Conservation (phyloP, 345 rosid genomes). For the Reutealis trisperma region DNA sequence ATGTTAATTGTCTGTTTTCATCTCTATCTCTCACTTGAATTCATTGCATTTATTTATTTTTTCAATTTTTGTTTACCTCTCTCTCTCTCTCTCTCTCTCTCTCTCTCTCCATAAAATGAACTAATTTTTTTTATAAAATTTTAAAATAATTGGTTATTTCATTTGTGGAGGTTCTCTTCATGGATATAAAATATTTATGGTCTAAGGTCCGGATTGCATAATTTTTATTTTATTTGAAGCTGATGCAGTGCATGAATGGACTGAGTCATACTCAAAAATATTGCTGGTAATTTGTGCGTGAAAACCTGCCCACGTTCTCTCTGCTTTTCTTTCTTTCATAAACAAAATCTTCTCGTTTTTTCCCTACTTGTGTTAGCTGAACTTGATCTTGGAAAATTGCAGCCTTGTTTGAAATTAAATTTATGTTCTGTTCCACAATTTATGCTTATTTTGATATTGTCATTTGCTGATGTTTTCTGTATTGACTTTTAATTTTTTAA, state of each 20-base stretch:
- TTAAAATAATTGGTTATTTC: not conserved
- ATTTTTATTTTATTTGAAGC: not conserved
- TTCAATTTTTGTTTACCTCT: not conserved
- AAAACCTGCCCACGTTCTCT: conserved; percentile 20
- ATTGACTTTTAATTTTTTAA: not conserved
- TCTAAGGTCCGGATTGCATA: conserved; percentile 12
- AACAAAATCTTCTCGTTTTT: not conserved
- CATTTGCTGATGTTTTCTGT: not conserved
- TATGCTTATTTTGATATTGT: not conserved
- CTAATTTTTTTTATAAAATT: not conserved
- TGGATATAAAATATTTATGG: conserved; percentile 14
- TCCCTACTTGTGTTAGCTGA: conserved; percentile 1
- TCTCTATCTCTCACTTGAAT: not conserved
- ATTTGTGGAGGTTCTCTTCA: conserved; percentile 28
- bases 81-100: not conserved
- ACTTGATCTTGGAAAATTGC: not conserved
- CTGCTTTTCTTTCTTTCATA: conserved; percentile 5
- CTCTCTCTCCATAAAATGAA: not conserved
- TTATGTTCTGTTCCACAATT: not conserved
- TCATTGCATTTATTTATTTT: not conserved
- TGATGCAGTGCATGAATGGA: conserved; percentile 15
- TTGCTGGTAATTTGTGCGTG: conserved; percentile 1
- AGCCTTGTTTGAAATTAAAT: not conserved
- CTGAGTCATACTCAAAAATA: conserved; percentile 15
- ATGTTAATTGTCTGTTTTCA: not conserved